These are phyloP conservation scores for Suillus decipiens DNA, from an alignment of 768 basidiomycete genomes.

Conservation along the genomic window DNA sequence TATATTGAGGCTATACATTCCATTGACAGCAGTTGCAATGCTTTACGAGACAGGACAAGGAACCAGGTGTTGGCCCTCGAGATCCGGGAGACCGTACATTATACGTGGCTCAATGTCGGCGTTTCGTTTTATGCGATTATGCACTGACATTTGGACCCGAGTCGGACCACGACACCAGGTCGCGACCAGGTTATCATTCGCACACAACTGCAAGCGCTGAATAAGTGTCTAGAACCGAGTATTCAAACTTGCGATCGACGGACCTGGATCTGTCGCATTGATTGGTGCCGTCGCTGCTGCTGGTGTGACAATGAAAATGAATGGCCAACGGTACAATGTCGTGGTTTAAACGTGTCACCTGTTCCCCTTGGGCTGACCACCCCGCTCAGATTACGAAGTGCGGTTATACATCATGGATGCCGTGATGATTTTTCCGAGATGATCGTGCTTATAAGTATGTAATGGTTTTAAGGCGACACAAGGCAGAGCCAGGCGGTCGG, in stretches of 20 bases:
- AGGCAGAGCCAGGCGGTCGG: not conserved
- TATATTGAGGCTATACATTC: not conserved
- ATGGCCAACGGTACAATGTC: conserved; percentile 9
- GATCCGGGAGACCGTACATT: not conserved
- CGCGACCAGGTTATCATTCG: not conserved
- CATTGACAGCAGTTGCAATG: not conserved
- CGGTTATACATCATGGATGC: conserved; percentile 24
- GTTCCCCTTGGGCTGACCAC: conserved; percentile 5
- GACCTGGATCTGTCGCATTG: conserved; percentile 1
- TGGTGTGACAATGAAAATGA: conserved; percentile 20
- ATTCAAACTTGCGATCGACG: conserved; percentile 5
- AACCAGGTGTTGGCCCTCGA: not conserved
- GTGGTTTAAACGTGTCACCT: conserved; percentile 11
- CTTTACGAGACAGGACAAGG: not conserved
- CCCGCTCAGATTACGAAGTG: conserved; percentile 13
- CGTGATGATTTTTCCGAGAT: conserved; percentile 25
- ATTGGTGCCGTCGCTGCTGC: conserved; percentile 11
- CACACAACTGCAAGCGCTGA: not conserved
- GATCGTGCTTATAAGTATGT: conserved; percentile 22
- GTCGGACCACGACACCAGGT: not conserved
- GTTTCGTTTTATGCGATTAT: not conserved
- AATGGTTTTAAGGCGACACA: not conserved
- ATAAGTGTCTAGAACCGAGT: not conserved
- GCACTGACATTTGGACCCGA: not conserved
- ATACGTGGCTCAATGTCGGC: not conserved